Percentiles rank a stretch among this genome's conserved stretches.
These are phyloP conservation scores for Ottelia alismoides DNA, from an alignment of 106 monocot genomes.

Conservation along the genomic window DNA sequence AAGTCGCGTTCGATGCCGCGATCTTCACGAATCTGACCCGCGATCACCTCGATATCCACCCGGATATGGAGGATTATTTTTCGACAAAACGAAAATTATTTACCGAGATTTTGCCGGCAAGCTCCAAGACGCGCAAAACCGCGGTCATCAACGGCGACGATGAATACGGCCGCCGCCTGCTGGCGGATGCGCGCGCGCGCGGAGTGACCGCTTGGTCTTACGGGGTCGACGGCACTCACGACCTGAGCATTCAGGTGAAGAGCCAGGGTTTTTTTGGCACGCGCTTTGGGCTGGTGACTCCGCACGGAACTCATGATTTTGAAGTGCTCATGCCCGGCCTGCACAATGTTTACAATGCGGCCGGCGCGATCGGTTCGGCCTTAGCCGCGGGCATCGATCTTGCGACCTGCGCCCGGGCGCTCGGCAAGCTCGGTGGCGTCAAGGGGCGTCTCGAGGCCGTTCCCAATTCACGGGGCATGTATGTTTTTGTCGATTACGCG, in stretches of 20 bases:
- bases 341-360: not conserved
- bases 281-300: not conserved
- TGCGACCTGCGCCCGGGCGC: too few species aligned
- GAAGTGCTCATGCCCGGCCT: not conserved
- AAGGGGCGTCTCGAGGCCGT: too few species aligned
- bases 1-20: not conserved
- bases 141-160: not conserved
- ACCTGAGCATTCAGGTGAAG: not conserved
- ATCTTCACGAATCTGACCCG: not conserved
- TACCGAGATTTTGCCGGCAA: not conserved
- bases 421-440: too few species aligned
- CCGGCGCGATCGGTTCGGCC: not conserved
- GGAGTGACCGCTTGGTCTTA: not conserved
- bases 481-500: too few species aligned
- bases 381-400: not conserved
- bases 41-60: not conserved
- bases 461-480: too few species aligned
- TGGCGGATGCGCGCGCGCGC: not conserved
- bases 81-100: not conserved
- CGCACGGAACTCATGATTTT: not conserved
- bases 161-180: not conserved
- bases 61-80: not conserved
- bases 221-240: not conserved
- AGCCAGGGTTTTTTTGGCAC: not conserved
- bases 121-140: not conserved